Evolutionary conservation across 2,329 filamentous ascomycete species (phyloP), one percentile per base, ranked within the genome.

Genomic region (Cladorrhinum sp.): DNA sequence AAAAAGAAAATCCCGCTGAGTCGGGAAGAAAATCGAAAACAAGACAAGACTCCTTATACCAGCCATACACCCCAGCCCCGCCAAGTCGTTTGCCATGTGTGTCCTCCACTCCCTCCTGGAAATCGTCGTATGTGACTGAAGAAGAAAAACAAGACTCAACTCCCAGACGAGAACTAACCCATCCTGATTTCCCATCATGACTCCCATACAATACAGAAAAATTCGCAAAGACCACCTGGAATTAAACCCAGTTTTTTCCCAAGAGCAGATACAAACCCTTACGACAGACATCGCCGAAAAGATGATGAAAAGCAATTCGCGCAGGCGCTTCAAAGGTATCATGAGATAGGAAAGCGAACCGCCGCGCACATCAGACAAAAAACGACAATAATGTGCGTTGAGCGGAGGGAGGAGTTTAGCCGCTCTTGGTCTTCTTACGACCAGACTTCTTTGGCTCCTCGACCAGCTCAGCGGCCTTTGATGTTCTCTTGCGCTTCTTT

Each of bases 401-500:
- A 67, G 65, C 62, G 61, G 27, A 38, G 22, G 10, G 9, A 29
- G 52, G 55, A 63, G 62, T 69, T 66, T 71, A 74, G 64, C 69
- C 69, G 68, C 69, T 72, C 71, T 76, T 77, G 77, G 76, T 78
- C 81, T 85, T 85, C 80, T 85, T 85, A 70, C 81, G 81, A 65
- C 77, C 78, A 57, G 80, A 82, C 77, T 84, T 85, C 79, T 84
- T 84, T 64, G 81, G 80, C 71, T 86, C 83, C 70, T 85, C 83
- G 65, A 75, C 74, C 60, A 80, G 75, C 60, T 84, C 82, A 25
- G 75, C 75, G 45, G 77, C 80, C 78, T 86, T 86, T 67, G 81
- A 83, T 9, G 77, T 76, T 61, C 85, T 77, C 74, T 86, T 82
- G 67, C 84, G 79, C 82, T 87, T 88, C 82, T 87, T 88, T 79